These are phyloP conservation scores for Stentor coeruleus DNA, from an alignment of 73 alveolate species.

Conservation along the genomic window DNA sequence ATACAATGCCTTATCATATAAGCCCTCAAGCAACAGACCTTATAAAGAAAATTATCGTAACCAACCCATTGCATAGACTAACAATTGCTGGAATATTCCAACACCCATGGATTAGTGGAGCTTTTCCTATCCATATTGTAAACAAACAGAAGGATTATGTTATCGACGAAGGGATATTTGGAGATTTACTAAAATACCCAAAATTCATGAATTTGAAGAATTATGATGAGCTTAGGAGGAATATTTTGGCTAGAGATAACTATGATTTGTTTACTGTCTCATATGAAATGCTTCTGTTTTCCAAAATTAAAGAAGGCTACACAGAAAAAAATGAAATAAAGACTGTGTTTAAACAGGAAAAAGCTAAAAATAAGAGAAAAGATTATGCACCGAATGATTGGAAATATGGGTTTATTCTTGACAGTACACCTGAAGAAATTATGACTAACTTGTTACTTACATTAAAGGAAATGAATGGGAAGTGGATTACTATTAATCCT, in stretches of 20 bases:
- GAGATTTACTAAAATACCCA: not conserved
- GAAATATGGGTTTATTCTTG: not conserved
- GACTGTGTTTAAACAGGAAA: not conserved
- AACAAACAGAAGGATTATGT: not conserved
- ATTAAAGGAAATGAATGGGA: not conserved
- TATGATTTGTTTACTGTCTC: not conserved
- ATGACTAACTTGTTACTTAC: not conserved
- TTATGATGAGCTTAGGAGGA: not conserved
- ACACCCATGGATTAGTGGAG: constrained; percentile 64
- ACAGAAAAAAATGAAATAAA: not conserved
- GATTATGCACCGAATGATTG: not conserved
- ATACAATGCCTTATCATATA: constrained; percentile 45
- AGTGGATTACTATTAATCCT: not conserved
- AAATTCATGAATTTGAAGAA: too few species aligned
- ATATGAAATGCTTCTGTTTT: not conserved
- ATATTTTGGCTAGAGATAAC: not conserved
- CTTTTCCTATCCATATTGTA: not conserved
- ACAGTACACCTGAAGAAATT: not conserved
- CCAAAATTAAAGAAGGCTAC: not conserved
- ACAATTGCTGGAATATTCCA: constrained; percentile 57
- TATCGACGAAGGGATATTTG: not conserved
- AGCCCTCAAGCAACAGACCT: constrained; percentile 82
- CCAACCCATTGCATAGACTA: constrained; percentile 81
- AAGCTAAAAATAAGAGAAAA: not conserved
- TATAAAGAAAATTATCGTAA: constrained; percentile 77